These are phyloP conservation scores for Skeletonema potamos DNA, from an alignment of 108 stramenopile species.

Conservation along the genomic window DNA sequence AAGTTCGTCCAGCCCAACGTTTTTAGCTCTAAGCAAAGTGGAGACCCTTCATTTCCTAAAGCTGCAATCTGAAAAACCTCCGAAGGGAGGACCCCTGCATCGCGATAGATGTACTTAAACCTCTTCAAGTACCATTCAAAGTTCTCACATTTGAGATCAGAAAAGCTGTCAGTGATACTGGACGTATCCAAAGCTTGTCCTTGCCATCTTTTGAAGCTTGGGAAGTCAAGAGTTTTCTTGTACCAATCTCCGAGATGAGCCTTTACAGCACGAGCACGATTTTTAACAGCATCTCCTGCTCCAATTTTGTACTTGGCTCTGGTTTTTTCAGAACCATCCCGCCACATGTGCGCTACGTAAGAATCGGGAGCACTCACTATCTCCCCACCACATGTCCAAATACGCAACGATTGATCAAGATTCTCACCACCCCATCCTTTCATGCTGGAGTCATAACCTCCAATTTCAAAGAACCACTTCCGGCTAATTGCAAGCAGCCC, in stretches of 20 bases:
- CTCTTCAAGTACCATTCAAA: conserved; percentile 43
- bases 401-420: conserved; percentile 44
- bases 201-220: conserved; percentile 25
- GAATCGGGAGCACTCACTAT: conserved; percentile 44
- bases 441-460: conserved; percentile 43
- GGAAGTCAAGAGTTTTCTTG: conserved; percentile 36
- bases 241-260: conserved; percentile 43
- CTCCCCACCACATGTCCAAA: conserved; percentile 47
- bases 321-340: conserved; percentile 30
- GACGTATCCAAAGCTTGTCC: conserved; percentile 31
- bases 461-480: conserved; percentile 50
- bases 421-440: conserved; percentile 47
- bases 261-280: conserved; percentile 39
- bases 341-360: conserved; percentile 46
- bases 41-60: not conserved
- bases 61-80: conserved; percentile 44
- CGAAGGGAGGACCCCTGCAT: conserved; percentile 35
- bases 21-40: conserved; percentile 30
- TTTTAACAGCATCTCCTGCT: conserved; percentile 38
- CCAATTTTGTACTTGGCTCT: conserved; percentile 39
- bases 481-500: conserved; percentile 42
- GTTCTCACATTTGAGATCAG: conserved; percentile 24
- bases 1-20: conserved; percentile 38
- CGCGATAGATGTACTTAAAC: conserved; percentile 34
- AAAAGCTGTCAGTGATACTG: conserved; percentile 26